Evolutionary conservation across 78 protist genomes (phyloP).

Genomic region (Creolimax fragrantissima): DNA sequence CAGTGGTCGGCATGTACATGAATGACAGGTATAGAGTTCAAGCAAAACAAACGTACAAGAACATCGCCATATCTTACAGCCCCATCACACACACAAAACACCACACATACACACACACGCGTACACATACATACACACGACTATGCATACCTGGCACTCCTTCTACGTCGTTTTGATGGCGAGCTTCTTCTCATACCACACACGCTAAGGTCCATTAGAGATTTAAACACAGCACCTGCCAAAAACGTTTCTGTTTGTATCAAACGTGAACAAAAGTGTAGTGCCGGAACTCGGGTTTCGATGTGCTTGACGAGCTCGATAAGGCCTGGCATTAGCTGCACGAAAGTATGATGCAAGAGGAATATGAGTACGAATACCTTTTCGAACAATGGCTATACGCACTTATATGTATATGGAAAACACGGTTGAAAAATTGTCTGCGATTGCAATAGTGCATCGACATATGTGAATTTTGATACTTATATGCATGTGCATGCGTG

Average conservation of each 20-base stretch:
- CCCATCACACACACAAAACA: background rate
- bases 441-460: no score
- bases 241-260: background rate
- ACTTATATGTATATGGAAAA: no score
- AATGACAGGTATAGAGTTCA: background rate
- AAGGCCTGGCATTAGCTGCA: background rate
- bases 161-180: background rate
- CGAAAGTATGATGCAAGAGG: no score
- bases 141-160: background rate
- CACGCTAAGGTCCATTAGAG: background rate
- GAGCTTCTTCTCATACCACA: background rate
- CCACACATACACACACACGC: background rate
- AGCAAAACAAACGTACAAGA: background rate
- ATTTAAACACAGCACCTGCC: background rate
- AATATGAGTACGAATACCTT: no score
- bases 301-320: background rate
- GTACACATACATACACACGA: background rate
- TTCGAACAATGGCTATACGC: no score
- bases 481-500: no score
- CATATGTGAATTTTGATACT: no score
- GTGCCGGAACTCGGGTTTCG: background rate
- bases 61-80: background rate
- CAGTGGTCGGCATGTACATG: background rate
- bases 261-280: background rate
- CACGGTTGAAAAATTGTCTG: no score